phyloP scores from a whole-genome alignment of 2,329 filamentous ascomycete genomes.

The Tolypocladium inflatum region DNA sequence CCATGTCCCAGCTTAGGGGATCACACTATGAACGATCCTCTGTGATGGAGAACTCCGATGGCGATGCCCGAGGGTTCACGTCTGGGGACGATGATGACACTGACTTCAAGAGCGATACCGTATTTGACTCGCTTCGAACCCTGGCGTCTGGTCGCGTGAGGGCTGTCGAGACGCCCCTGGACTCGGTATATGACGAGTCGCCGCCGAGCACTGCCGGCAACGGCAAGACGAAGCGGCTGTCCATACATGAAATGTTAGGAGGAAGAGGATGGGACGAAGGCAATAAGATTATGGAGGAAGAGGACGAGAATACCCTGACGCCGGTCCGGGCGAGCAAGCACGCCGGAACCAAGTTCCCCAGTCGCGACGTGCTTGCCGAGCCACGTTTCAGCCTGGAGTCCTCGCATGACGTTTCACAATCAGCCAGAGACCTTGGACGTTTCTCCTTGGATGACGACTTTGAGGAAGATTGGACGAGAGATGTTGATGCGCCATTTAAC shows the following conservation, averaged over 20 bases:
- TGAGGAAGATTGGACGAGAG: conserved; percentile 52
- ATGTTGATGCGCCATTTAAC: conserved; percentile 43
- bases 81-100: conserved; percentile 68
- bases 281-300: conserved; percentile 52
- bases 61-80: conserved; percentile 52
- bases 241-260: conserved; percentile 50
- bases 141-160: conserved; percentile 57
- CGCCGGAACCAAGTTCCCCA: conserved; percentile 9
- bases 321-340: conserved; percentile 33
- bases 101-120: conserved; percentile 68
- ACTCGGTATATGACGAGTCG: conserved; percentile 76
- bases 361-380: conserved; percentile 5
- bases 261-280: conserved; percentile 45
- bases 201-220: conserved; percentile 50
- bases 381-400: conserved; percentile 20
- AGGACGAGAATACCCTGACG: conserved; percentile 48
- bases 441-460: conserved; percentile 53
- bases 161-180: conserved; percentile 60
- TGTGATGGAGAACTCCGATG: conserved; percentile 60
- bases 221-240: conserved; percentile 43
- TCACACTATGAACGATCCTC: conserved; percentile 32
- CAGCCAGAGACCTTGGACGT: conserved; percentile 33
- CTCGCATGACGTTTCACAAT: conserved; percentile 20
- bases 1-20: conserved; percentile 27
- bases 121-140: conserved; percentile 69